A percentile compares a stretch with the other conserved stretches of the same genome.
Conservation (phyloP, 2,329 filamentous ascomycete species). For the Colletotrichum tabaci region DNA sequence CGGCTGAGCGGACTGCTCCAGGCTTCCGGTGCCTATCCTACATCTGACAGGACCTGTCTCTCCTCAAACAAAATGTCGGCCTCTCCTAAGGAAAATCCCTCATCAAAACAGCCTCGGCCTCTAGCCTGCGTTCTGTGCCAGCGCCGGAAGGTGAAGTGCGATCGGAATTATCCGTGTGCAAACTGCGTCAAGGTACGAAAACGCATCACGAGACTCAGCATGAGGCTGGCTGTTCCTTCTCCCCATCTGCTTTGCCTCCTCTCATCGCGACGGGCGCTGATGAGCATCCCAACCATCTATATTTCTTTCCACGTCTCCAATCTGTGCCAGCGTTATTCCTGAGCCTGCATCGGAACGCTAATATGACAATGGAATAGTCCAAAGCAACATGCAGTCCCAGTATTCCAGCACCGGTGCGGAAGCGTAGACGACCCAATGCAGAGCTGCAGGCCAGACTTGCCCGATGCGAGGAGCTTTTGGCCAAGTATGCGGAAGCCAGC, state of each 20-base stretch:
- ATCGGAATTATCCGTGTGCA: slow-evolving; percentile 70
- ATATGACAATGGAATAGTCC: slow-evolving; percentile 36
- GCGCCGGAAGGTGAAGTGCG: slow-evolving; percentile 74
- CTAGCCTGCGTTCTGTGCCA: slow-evolving; percentile 68
- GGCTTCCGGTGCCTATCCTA: slow-evolving; percentile 4
- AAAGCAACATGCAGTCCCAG: slow-evolving; percentile 67
- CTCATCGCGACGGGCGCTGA: neutral
- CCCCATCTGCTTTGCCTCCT: neutral
- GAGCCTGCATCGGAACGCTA: neutral
- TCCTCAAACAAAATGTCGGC: slow-evolving; percentile 16
- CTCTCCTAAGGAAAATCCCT: slow-evolving; percentile 22
- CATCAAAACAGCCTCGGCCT: slow-evolving; percentile 44
- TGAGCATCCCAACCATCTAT: neutral
- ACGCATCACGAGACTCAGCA: neutral
- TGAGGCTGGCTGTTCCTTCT: neutral
- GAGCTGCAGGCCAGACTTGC: slow-evolving; percentile 73
- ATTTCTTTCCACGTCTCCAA: neutral
- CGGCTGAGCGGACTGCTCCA: slow-evolving; percentile 6
- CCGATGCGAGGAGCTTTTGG: slow-evolving; percentile 70
- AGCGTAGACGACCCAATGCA: slow-evolving; percentile 71
- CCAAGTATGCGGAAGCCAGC: slow-evolving; percentile 64
- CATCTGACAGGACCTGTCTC: neutral
- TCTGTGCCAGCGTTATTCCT: neutral
- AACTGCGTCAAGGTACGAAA: slow-evolving; percentile 63
- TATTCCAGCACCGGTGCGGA: slow-evolving; percentile 71